Evolutionary conservation across 176 grass and related monocot genomes (phyloP).

Genomic region (Zea mays): Zm-B73-REFERENCE-NAM-5.0 NC_050099.1:206063501-206064000

Average conservation of each 20-base stretch:
- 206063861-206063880: constrained; percentile 68
- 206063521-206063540: constrained; percentile 96
- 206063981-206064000: constrained; percentile 59
- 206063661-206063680: constrained; percentile 58
- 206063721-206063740: constrained; percentile 29
- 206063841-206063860: constrained; percentile 80
- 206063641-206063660: constrained; percentile 34
- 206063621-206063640: constrained; percentile 63
- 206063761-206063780: constrained; percentile 59
- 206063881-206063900: constrained; percentile 57
- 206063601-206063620: constrained; percentile 53
- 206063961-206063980: constrained; percentile 79
- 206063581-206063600: constrained; percentile 72
- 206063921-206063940: constrained; percentile 83
- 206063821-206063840: constrained; percentile 80
- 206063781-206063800: constrained; percentile 65
- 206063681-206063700: constrained; percentile 96
- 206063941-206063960: constrained; percentile 90
- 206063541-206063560: constrained; percentile 84
- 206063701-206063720: constrained; percentile 95
- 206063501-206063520: constrained; percentile 81
- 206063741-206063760: constrained; percentile 31
- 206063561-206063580: constrained; percentile 78
- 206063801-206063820: constrained; percentile 87
- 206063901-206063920: constrained; percentile 69